A percentile compares a stretch with the other conserved stretches of the same genome.
These are phyloP conservation scores for Globisporangium sylvaticum DNA, from an alignment of 352 stramenopile genomes.

Conservation along the genomic window DNA sequence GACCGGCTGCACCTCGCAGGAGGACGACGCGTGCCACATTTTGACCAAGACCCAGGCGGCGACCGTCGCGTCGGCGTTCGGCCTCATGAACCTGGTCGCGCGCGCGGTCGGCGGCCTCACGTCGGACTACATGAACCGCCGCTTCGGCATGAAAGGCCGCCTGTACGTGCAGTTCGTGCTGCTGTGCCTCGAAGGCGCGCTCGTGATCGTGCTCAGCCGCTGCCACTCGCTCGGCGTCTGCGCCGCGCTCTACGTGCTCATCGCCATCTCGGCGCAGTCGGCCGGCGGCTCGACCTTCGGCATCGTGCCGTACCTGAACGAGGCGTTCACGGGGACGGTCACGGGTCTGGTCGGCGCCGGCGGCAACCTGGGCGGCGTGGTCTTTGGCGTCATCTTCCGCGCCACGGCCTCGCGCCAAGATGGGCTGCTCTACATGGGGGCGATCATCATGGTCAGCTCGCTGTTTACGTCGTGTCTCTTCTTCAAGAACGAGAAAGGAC, in stretches of 20 bases:
- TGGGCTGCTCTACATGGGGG: constrained; percentile 49
- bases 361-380: constrained; percentile 65
- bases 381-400: constrained; percentile 72
- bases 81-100: constrained; percentile 93
- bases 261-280: constrained; percentile 90
- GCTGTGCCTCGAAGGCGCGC: constrained; percentile 63
- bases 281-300: constrained; percentile 63
- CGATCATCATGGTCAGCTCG: constrained; percentile 51
- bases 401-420: constrained; percentile 25
- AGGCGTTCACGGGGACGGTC: constrained; percentile 58
- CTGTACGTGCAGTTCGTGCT: constrained; percentile 80
- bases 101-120: constrained; percentile 83
- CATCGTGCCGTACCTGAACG: constrained; percentile 74
- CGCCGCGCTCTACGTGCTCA: constrained; percentile 87
- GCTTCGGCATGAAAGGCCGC: constrained; percentile 88
- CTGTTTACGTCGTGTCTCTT: constrained; percentile 39
- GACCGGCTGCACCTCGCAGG: constrained; percentile 29
- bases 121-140: constrained; percentile 82
- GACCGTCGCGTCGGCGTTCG: constrained; percentile 90
- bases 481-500: constrained; percentile 32
- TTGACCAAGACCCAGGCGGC: constrained; percentile 65
- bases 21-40: constrained; percentile 29
- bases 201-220: constrained; percentile 89
- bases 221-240: constrained; percentile 62
- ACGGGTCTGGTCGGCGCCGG: constrained; percentile 62